A percentile compares a stretch with the other conserved stretches of the same genome.
Evolutionary conservation across 306 rosid species (phyloP).

Genomic region (Vigna hirtella): DNA sequence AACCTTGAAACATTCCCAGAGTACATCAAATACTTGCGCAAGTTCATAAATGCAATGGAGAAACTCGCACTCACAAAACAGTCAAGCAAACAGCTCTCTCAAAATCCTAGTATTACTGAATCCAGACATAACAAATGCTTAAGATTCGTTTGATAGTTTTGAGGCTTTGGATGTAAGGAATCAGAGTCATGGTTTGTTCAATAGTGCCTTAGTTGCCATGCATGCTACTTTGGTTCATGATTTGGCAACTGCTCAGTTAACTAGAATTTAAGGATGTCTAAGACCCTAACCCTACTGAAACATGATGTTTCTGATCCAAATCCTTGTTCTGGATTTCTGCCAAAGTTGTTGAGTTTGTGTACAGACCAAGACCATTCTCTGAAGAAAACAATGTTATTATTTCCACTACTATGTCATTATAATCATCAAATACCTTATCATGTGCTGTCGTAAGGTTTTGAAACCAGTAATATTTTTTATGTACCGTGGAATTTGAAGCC

Average conservation of each 20-base stretch:
- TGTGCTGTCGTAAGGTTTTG: too few relatives aligned
- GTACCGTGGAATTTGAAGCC: background rate
- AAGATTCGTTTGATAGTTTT: conserved; percentile 60
- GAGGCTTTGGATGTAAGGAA: conserved; percentile 39
- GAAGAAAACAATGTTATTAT: conserved; percentile 16
- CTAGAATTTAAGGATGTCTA: conserved; percentile 34
- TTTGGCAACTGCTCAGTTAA: conserved; percentile 35
- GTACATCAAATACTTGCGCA: conserved; percentile 92
- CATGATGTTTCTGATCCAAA: conserved; percentile 39
- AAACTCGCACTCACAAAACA: conserved; percentile 59
- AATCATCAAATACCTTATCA: too few relatives aligned
- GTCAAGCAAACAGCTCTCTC: conserved; percentile 64
- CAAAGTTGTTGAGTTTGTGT: conserved; percentile 52
- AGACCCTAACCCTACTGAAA: background rate
- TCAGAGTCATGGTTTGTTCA: conserved; percentile 40
- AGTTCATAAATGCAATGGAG: conserved; percentile 90
- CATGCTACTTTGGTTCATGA: conserved; percentile 38
- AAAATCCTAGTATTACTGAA: conserved; percentile 77
- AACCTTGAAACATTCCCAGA: conserved; percentile 95
- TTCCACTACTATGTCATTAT: background rate
- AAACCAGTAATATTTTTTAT: too few relatives aligned
- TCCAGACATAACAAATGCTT: conserved; percentile 86
- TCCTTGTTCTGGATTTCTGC: conserved; percentile 51
- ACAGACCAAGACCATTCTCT: conserved; percentile 43
- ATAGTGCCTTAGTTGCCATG: conserved; percentile 30